A percentile compares a stretch with the other conserved stretches of the same genome.
phyloP scores from a whole-genome alignment of 257 asterid species.

The Linaria vulgaris region DNA sequence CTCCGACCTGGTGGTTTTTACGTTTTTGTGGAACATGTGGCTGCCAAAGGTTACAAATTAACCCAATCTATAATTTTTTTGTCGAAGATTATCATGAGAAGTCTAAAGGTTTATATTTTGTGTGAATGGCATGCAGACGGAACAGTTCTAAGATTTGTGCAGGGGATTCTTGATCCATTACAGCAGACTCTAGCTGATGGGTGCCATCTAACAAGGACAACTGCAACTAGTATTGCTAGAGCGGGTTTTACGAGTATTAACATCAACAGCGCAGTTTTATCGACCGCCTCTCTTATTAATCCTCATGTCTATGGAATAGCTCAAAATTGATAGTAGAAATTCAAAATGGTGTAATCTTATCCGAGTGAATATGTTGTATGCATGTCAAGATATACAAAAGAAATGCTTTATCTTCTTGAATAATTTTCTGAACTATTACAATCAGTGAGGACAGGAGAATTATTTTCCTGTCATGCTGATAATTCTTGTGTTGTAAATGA shows the following conservation, averaged over 20 bases:
- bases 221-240: slow-evolving; percentile 43
- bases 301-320: slow-evolving; percentile 80
- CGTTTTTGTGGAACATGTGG: slow-evolving; percentile 86
- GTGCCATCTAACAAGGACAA: slow-evolving; percentile 69
- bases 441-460: too few relatives aligned
- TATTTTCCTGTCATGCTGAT: too few relatives aligned
- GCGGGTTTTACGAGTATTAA: slow-evolving; percentile 65
- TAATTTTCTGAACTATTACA: too few relatives aligned
- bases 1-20: slow-evolving; percentile 85
- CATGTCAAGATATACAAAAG: too few relatives aligned
- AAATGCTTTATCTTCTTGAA: too few relatives aligned
- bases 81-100: neutral
- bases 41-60: slow-evolving; percentile 74
- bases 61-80: neutral
- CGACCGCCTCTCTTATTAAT: slow-evolving; percentile 54
- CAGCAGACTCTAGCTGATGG: slow-evolving; percentile 79
- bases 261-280: slow-evolving; percentile 43
- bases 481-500: too few relatives aligned
- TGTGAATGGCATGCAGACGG: slow-evolving; percentile 60
- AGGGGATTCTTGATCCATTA: slow-evolving; percentile 75
- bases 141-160: slow-evolving; percentile 53
- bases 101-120: neutral
- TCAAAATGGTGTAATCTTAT: too few relatives aligned
- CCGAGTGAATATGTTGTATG: too few relatives aligned
- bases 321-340: neutral